Evolutionary conservation across 75 land plant genomes (phyloP).

Genomic region (Pinus albicaulis): DNA sequence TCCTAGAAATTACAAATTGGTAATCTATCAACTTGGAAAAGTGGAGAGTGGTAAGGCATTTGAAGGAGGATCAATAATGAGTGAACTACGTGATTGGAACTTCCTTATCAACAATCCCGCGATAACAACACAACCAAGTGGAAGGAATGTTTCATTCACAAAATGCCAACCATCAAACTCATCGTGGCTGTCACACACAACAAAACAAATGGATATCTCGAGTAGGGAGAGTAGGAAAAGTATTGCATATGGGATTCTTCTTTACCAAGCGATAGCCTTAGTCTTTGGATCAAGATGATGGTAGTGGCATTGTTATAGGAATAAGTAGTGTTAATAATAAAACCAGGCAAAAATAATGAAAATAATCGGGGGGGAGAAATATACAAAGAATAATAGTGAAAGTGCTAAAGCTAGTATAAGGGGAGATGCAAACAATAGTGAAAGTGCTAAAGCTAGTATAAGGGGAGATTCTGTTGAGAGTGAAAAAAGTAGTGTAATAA

Average conservation of each 20-base stretch:
- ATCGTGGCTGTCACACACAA: neutral
- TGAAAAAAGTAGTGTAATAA: too few species aligned
- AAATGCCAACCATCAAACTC: neutral
- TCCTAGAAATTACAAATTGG: neutral
- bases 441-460: too few species aligned
- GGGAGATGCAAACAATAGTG: too few species aligned
- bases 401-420: too few species aligned
- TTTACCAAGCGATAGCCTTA: conserved; percentile 54
- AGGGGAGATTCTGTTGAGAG: too few species aligned
- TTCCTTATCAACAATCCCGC: neutral
- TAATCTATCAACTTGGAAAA: neutral
- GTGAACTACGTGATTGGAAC: neutral
- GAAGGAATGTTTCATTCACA: neutral
- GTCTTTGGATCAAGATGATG: conserved; percentile 64
- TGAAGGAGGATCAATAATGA: conserved; percentile 6
- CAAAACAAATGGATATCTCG: neutral
- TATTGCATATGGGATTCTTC: conserved; percentile 77
- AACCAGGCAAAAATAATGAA: conserved; percentile 44
- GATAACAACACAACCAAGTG: neutral
- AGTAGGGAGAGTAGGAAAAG: conserved; percentile 31
- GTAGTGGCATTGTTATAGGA: conserved; percentile 51
- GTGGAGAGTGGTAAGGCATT: neutral
- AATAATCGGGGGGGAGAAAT: conserved; percentile 52
- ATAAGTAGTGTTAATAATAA: conserved; percentile 59
- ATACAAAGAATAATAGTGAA: conserved; percentile 46